phyloP scores from a whole-genome alignment of 176 grass and related monocot genomes.

The Oryza brachyantha region DNA sequence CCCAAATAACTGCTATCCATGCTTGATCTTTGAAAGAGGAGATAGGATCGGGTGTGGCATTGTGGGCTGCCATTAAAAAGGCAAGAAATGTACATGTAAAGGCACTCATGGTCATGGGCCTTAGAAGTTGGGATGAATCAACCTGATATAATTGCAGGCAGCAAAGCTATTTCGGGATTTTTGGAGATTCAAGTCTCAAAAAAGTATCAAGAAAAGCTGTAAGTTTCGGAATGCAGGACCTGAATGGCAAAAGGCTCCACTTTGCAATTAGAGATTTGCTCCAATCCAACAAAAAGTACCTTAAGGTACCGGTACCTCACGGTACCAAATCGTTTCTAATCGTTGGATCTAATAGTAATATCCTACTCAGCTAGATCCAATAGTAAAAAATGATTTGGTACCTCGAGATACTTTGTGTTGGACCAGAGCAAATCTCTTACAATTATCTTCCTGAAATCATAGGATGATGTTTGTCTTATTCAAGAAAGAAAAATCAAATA shows the following conservation, averaged over 20 bases:
- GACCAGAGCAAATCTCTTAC: no score
- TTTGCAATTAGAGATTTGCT: background rate
- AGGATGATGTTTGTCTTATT: no score
- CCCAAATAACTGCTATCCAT: background rate
- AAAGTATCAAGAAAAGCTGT: background rate
- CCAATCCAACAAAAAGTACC: no score
- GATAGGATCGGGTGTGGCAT: background rate
- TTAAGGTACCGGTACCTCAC: no score
- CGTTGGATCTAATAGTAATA: no score
- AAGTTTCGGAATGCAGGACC: background rate
- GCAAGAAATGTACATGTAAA: background rate
- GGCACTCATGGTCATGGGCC: background rate
- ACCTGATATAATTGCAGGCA: background rate
- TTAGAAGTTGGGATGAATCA: background rate
- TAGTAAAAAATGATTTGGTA: no score
- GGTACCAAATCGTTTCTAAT: no score
- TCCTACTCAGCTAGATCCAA: no score
- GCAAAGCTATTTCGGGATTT: background rate
- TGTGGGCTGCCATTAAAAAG: background rate
- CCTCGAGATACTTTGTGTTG: no score
- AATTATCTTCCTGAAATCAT: no score
- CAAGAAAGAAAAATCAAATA: no score
- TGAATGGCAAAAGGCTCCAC: background rate
- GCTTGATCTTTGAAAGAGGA: background rate
- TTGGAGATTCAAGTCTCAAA: background rate